Base-by-base conservation (phyloP, 2,329 filamentous ascomycete species). In the Beauveria caledonica region DNA sequence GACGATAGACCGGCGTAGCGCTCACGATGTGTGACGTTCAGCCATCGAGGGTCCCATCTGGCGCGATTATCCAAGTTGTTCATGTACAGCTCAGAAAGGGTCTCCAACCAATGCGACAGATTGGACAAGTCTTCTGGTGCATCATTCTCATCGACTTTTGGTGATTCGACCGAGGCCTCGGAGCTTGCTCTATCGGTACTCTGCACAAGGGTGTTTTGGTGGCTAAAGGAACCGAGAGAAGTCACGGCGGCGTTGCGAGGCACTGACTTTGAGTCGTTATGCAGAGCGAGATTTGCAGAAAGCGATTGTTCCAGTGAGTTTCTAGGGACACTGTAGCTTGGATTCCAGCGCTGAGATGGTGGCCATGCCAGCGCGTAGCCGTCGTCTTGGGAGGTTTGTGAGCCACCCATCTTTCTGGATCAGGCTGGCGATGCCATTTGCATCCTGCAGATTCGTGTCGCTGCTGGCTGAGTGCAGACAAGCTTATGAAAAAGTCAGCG, bases 51-150 rank as follows among this genome's bases (percentile, higher is more conserved):
- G 44, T 67, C 66, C 65, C 66, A 69, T 48, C 66, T 63, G 10
- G 66, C 67, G 25, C 65, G 63, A 44, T 68, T 66, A 40, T 68
- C 67, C 44, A 70, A 60, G 3, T 68, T 64, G 36, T 70, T 70
- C 69, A 70, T 70, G 44, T 70, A 70, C 11, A 70, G 36, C 52
- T 70, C 69, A 0, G 68, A 68, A 21, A 70, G 58, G 0, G 67
- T 69, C 61, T 70, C 67, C 21, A 70, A 62, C 67, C 68, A 70
- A n/a, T 69, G 68, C 11, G 65, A 66, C 23, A 68, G 56, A 19
- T 66, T 64, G 0, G 64, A 67, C 21, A 69, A 66, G 23, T 65
- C 67, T 23, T 69, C 67, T 58, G 27, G 1, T 29, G 53, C 2
- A 51, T 65, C 64, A 2, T 23, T 44, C 0, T 54, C 48, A 5